Evolutionary conservation across 768 basidiomycete species (phyloP).

Genomic region (Tylopilus felleus): DNA sequence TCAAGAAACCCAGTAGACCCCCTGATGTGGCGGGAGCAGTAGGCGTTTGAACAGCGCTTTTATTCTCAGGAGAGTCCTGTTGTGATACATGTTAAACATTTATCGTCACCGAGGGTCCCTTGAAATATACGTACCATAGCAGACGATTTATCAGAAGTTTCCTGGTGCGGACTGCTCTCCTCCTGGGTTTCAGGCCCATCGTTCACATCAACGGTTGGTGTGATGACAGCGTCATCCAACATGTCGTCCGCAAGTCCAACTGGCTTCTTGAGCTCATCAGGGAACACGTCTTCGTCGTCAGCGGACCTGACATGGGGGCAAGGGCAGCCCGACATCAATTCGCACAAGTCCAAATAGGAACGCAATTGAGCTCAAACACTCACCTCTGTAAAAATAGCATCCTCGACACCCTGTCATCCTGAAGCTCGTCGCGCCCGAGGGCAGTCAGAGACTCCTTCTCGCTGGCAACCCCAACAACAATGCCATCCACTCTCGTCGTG

Average conservation of each 20-base stretch:
- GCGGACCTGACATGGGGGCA: conserved; percentile 39
- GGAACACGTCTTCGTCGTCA: conserved; percentile 55
- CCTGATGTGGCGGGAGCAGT: conserved; percentile 25
- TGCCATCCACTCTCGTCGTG: conserved; percentile 36
- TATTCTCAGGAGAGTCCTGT: conserved; percentile 29
- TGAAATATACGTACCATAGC: conserved; percentile 19
- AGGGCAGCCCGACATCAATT: conserved; percentile 1
- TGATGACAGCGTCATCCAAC: conserved; percentile 40
- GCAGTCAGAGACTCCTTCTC: conserved; percentile 77
- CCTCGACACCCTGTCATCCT: conserved; percentile 64
- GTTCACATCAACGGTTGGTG: conserved; percentile 7
- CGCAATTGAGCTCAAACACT: background rate
- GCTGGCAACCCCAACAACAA: conserved; percentile 44
- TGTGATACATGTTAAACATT: background rate
- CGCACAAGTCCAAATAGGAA: conserved; percentile 2
- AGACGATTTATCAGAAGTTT: conserved; percentile 17
- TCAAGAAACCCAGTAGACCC: conserved; percentile 59
- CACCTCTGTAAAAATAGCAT: conserved; percentile 71
- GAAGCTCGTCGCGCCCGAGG: conserved; percentile 71
- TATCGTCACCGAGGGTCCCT: background rate
- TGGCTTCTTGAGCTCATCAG: conserved; percentile 57
- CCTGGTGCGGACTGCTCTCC: conserved; percentile 18
- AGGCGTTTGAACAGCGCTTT: conserved; percentile 17
- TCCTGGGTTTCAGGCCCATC: conserved; percentile 17
- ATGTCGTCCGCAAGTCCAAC: conserved; percentile 60